Conservation (phyloP, 768 basidiomycete genomes). For the Termitomyces sp. region DNA sequence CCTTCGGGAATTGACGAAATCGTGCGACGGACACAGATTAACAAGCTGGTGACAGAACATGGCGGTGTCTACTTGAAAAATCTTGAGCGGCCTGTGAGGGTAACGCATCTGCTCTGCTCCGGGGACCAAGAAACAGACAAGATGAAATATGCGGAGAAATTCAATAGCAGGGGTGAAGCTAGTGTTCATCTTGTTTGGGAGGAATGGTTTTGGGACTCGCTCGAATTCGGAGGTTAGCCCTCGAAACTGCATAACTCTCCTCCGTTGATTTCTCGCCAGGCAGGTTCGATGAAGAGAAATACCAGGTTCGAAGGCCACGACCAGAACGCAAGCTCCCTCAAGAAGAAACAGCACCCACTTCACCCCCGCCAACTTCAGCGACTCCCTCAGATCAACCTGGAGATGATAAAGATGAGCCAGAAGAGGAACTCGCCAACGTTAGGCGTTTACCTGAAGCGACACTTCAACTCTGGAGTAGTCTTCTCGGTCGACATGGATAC, state of each 20-base stretch:
- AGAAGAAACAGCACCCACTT: slow-evolving; percentile 23
- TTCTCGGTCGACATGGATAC: slow-evolving; percentile 68
- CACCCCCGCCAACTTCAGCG: slow-evolving; percentile 20
- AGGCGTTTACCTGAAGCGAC: slow-evolving; percentile 62
- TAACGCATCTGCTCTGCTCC: slow-evolving; percentile 84
- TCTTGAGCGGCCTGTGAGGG: slow-evolving; percentile 72
- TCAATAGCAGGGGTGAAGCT: slow-evolving; percentile 67
- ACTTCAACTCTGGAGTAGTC: slow-evolving; percentile 67
- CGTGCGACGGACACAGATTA: slow-evolving; percentile 59
- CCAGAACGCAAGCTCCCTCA: slow-evolving; percentile 48
- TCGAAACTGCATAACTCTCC: neutral
- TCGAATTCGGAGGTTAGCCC: slow-evolving; percentile 65
- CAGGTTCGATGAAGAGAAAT: slow-evolving; percentile 61
- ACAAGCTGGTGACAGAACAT: slow-evolving; percentile 52
- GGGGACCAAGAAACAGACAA: slow-evolving; percentile 70
- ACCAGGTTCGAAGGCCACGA: slow-evolving; percentile 57
- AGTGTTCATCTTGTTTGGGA: slow-evolving; percentile 85
- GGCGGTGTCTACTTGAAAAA: slow-evolving; percentile 74
- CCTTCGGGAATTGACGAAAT: slow-evolving; percentile 75
- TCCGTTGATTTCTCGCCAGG: slow-evolving; percentile 32
- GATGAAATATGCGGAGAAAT: slow-evolving; percentile 76
- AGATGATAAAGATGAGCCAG: slow-evolving; percentile 33
- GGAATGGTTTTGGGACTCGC: slow-evolving; percentile 95
- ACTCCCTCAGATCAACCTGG: slow-evolving; percentile 21
- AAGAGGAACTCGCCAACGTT: slow-evolving; percentile 57